Conservation (phyloP, 768 basidiomycete genomes). For the Lyophyllum decastes region DNA sequence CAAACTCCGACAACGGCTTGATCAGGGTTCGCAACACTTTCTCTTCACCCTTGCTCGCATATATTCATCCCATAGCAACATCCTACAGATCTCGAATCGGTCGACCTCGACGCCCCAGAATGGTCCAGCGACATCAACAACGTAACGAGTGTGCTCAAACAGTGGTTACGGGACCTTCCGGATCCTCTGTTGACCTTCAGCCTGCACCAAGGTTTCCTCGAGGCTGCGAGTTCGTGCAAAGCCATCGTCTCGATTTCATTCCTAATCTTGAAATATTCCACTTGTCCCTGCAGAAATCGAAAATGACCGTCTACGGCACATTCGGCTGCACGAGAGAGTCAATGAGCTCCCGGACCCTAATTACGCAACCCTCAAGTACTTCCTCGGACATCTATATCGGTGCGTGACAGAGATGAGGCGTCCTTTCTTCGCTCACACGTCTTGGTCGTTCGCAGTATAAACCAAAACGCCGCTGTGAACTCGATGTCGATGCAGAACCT, state of each 20-base stretch:
- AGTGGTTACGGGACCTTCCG: constrained; percentile 95
- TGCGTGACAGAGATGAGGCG: constrained; percentile 31
- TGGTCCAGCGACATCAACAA: constrained; percentile 96
- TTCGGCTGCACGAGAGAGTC: constrained; percentile 93
- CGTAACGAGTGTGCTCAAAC: constrained; percentile 90
- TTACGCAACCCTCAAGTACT: constrained; percentile 94
- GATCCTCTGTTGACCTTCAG: constrained; percentile 85
- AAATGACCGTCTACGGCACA: constrained; percentile 93
- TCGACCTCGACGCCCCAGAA: constrained; percentile 86
- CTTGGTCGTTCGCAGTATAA: constrained; percentile 54
- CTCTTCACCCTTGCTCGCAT: not conserved
- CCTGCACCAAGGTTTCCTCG: constrained; percentile 91
- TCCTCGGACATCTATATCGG: constrained; percentile 93
- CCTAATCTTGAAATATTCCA: not conserved
- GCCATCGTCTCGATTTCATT: not conserved
- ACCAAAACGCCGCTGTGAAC: constrained; percentile 73
- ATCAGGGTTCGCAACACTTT: constrained; percentile 61
- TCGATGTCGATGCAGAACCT: constrained; percentile 94
- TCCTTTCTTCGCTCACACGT: not conserved
- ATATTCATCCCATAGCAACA: not conserved
- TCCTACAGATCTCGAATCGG: constrained; percentile 71
- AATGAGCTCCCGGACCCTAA: constrained; percentile 99
- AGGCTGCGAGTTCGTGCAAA: constrained; percentile 80
- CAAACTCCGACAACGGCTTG: constrained; percentile 78
- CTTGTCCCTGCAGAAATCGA: constrained; percentile 65